Conservation (phyloP, 2,329 filamentous ascomycete species). For the Xylariaceae sp. region DNA sequence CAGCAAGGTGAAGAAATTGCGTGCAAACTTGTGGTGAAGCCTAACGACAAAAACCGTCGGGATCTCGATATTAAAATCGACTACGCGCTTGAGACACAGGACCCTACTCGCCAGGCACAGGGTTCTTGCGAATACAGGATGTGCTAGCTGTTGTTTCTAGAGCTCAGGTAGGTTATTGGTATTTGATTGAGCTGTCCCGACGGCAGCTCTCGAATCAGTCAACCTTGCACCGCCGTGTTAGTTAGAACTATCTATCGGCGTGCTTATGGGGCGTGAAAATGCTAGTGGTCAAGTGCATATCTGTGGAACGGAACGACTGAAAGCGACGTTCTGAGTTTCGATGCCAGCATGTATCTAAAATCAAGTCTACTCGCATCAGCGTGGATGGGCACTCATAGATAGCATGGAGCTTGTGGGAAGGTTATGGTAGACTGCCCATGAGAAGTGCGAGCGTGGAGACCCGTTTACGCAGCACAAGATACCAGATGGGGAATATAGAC, state of each 20-base stretch:
- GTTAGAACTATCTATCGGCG: neutral
- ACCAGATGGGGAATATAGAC: too few relatives aligned
- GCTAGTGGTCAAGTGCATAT: too few relatives aligned
- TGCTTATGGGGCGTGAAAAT: neutral
- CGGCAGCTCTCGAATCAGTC: neutral
- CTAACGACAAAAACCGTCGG: conserved; percentile 91
- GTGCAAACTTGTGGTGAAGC: conserved; percentile 79
- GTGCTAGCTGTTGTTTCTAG: conserved; percentile 54
- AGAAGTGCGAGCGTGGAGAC: too few relatives aligned
- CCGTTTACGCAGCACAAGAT: too few relatives aligned
- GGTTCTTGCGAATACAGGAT: conserved; percentile 83
- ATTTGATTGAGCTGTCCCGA: neutral
- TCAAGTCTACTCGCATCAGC: too few relatives aligned
- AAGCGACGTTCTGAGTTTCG: too few relatives aligned
- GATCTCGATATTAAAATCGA: conserved; percentile 90
- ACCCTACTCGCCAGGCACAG: conserved; percentile 69
- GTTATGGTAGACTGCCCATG: too few relatives aligned
- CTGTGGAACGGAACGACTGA: too few relatives aligned
- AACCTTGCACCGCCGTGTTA: conserved; percentile 3
- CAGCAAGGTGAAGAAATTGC: conserved; percentile 82
- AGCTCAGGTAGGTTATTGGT: neutral
- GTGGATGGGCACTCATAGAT: too few relatives aligned
- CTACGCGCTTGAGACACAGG: conserved; percentile 80
- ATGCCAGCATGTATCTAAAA: too few relatives aligned
- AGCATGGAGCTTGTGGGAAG: too few relatives aligned